Evolutionary conservation across 768 basidiomycete genomes (phyloP).

Genomic region (Mycena rosella): DNA sequence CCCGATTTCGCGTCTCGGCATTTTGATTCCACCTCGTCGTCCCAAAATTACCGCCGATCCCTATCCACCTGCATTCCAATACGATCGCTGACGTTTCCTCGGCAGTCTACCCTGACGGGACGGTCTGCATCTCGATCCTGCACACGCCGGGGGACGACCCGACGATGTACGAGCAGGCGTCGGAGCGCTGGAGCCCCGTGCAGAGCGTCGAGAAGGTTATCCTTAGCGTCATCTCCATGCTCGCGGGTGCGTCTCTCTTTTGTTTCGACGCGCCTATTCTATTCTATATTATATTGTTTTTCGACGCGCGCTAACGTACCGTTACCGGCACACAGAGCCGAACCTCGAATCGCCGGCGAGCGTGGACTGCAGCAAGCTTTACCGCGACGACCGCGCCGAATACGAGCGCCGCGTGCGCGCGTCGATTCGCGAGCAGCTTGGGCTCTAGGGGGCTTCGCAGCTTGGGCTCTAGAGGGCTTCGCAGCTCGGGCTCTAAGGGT

Average conservation of each 20-base stretch:
- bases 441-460: conserved; percentile 58
- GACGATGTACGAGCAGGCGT: conserved; percentile 94
- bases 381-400: conserved; percentile 88
- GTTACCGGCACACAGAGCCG: conserved; percentile 69
- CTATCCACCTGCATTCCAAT: background rate
- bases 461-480: background rate
- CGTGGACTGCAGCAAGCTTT: conserved; percentile 97
- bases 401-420: conserved; percentile 90
- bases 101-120: conserved; percentile 96
- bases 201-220: conserved; percentile 98
- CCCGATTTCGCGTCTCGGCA: too few relatives aligned
- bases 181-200: conserved; percentile 98
- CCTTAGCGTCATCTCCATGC: conserved; percentile 96
- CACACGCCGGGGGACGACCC: conserved; percentile 95
- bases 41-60: too few relatives aligned
- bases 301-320: background rate
- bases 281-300: background rate
- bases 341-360: conserved; percentile 98
- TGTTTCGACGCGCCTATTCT: conserved; percentile 1
- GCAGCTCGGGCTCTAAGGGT: too few relatives aligned
- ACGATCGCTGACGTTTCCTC: background rate
- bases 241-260: conserved; percentile 76
- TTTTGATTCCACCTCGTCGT: too few relatives aligned
- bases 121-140: conserved; percentile 97
- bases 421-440: conserved; percentile 89